Base-by-base conservation (phyloP, 805 yeast genomes). In the Clavispora fructus region DNA sequence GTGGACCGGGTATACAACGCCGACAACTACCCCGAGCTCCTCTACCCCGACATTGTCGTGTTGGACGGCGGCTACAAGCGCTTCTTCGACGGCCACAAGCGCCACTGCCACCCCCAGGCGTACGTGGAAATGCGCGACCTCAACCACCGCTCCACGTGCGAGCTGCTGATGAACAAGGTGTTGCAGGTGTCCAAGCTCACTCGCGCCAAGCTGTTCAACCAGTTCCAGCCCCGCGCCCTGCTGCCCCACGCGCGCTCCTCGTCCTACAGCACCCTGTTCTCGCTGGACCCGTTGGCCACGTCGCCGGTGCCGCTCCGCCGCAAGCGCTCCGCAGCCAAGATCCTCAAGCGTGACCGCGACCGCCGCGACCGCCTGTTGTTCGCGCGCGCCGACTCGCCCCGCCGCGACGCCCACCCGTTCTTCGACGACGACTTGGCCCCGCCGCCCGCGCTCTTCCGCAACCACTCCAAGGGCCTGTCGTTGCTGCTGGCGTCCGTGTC, bases 11-110 rank as follows among this genome's bases (percentile, higher is more conserved):
- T 77, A 35, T 55, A 80, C 43, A 90, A 91, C 63, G 73, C 80
- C 50, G 81, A 83, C 46, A 73, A 77, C 50, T 94, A 94, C 65
- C 99, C 99, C 0, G 70, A 77, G 49, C 71, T 94, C 46, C 79
- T 78, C 52, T 94, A 85, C 61, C 99, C 99, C 2, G 96, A 94
- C 66, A 81, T 94, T 38, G 82, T 88, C 32, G 81, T 94, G 30
- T 72, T 94, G 39, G 87, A 89, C 52, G 98, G 98, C 27, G 99
- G 99, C 11, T 94, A 94, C 71, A 83, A 84, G 61, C 72, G 73
- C 33, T 94, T 91, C 59, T 91, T 74, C 64, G 82, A 82, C 41
- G 63, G 64, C 28, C 80, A 73, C 60, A 73, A 79, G 40, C 64
- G 63, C 19, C 69, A 82, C 39, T 90, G 97, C 61, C 71, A 62